Conservation (phyloP, 2,329 filamentous ascomycete species). For the Colletotrichum sp. region DNA sequence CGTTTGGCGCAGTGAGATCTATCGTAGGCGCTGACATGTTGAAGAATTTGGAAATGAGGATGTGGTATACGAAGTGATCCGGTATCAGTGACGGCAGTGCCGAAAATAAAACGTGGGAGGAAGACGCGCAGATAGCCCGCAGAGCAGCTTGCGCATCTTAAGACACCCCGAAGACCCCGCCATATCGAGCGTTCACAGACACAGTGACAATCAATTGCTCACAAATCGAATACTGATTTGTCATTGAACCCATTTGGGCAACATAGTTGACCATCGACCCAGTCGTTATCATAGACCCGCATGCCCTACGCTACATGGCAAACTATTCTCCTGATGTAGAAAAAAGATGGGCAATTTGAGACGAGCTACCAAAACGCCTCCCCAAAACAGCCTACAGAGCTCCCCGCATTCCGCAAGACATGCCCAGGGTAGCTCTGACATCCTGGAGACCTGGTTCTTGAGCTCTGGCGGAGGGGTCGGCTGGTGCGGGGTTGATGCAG, state of each 20-base stretch:
- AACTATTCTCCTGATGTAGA: neutral
- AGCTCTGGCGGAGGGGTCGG: neutral
- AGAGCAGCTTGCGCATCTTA: neutral
- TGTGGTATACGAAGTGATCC: neutral
- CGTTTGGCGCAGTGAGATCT: conserved; percentile 73
- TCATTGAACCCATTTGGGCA: neutral
- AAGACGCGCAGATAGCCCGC: neutral
- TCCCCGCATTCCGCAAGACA: neutral
- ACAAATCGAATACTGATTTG: neutral
- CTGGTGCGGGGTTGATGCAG: neutral
- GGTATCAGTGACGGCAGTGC: neutral
- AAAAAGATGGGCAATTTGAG: neutral
- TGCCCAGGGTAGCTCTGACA: neutral
- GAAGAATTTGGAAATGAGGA: neutral
- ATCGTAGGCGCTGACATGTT: conserved; percentile 30
- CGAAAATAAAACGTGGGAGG: neutral
- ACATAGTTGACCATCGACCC: neutral
- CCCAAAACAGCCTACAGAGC: neutral
- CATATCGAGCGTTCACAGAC: neutral
- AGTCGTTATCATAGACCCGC: neutral
- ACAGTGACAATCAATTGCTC: neutral
- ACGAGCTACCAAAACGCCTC: neutral
- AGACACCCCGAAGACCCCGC: neutral
- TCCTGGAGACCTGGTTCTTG: neutral
- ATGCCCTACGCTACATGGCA: neutral